Evolutionary conservation across 1,284 basidiomycete genomes (phyloP).

Genomic region (Phylloboletellus chloephorus): DNA sequence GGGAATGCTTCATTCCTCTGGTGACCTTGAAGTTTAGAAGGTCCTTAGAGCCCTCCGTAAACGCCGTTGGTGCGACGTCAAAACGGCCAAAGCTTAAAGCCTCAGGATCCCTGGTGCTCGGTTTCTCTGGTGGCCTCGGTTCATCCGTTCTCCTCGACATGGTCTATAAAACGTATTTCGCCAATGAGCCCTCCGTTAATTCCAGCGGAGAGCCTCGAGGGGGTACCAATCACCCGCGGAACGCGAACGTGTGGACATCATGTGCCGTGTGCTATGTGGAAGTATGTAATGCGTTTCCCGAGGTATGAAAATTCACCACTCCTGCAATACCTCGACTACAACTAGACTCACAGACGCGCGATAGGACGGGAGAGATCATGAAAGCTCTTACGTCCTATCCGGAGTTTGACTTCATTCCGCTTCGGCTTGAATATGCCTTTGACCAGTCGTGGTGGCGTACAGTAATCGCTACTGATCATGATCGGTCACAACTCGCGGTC

Average conservation of each 20-base stretch:
- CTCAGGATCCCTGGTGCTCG: constrained; percentile 59
- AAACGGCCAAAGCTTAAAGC: constrained; percentile 55
- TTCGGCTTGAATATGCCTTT: constrained; percentile 69
- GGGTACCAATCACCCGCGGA: constrained; percentile 62
- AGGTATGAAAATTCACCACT: constrained; percentile 39
- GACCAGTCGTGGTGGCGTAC: constrained; percentile 60
- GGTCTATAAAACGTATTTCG: constrained; percentile 57
- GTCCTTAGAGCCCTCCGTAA: constrained; percentile 59
- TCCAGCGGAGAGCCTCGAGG: constrained; percentile 37
- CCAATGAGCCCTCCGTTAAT: constrained; percentile 25
- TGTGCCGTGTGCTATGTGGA: constrained; percentile 68
- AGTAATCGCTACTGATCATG: constrained; percentile 32
- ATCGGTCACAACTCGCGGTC: constrained; percentile 33
- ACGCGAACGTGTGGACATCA: constrained; percentile 56
- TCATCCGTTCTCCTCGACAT: constrained; percentile 70
- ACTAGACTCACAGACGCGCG: constrained; percentile 41
- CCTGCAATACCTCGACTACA: constrained; percentile 10
- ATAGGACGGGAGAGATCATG: constrained; percentile 50
- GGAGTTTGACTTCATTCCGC: constrained; percentile 51
- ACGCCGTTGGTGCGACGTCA: constrained; percentile 36
- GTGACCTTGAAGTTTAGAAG: constrained; percentile 60
- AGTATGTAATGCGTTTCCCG: constrained; percentile 53
- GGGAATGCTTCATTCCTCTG: constrained; percentile 63
- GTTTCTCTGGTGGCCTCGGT: constrained; percentile 68
- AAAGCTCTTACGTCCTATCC: constrained; percentile 42